phyloP scores from a whole-genome alignment of 192 early-diverging fungal genomes.

The Coemansia sp. region DNA sequence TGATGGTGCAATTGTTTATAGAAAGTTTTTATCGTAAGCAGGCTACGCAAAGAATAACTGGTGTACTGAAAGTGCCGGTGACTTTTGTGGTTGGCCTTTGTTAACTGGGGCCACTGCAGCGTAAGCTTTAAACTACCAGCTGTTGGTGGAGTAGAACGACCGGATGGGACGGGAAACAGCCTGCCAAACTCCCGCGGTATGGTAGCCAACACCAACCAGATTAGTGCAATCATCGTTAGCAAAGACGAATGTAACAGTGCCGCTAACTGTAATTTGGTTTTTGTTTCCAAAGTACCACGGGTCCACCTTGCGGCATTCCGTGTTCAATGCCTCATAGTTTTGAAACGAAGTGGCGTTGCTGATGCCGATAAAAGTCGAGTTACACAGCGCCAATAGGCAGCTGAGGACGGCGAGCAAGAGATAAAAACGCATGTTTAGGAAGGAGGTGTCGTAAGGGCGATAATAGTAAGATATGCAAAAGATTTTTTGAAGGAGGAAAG shows the following conservation, averaged over 20 bases:
- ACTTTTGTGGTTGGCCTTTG: background rate
- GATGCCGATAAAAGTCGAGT: background rate
- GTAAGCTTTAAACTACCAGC: background rate
- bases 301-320: background rate
- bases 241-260: background rate
- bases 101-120: background rate
- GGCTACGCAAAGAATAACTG: background rate
- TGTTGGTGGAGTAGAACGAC: background rate
- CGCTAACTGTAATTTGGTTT: background rate
- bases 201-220: background rate
- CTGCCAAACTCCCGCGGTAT: background rate
- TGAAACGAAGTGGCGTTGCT: background rate
- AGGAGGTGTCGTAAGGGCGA: background rate
- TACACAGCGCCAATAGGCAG: slow-evolving; percentile 10
- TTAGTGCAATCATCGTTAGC: slow-evolving; percentile 10
- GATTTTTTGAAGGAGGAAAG: background rate
- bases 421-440: background rate
- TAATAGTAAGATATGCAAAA: background rate
- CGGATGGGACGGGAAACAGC: background rate
- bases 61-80: background rate
- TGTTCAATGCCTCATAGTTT: background rate
- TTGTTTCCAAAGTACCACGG: background rate
- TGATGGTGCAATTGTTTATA: background rate
- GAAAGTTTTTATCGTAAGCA: background rate
- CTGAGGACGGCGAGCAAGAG: background rate